These are phyloP conservation scores for Leucocoprinus sp. DNA, from an alignment of 768 basidiomycete species.

Conservation along the genomic window DNA sequence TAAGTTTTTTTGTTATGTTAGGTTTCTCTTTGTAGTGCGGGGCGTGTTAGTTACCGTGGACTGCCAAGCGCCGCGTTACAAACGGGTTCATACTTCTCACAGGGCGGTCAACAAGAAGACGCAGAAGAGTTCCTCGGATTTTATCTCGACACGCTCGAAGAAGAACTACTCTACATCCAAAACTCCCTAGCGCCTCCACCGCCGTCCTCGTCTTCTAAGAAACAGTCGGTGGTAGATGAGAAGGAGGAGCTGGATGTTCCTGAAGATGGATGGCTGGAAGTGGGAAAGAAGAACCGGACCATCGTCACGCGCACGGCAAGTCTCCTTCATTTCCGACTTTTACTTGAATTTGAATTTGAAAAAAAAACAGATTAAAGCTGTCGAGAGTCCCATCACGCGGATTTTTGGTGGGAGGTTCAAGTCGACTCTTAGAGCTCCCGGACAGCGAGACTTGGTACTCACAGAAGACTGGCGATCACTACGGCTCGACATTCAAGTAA, in stretches of 20 bases:
- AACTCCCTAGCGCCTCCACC: conserved; percentile 38
- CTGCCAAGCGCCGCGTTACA: no score
- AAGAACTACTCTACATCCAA: conserved; percentile 72
- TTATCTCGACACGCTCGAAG: conserved; percentile 89
- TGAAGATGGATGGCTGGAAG: conserved; percentile 82
- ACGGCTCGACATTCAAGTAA: no score
- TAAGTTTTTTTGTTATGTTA: no score
- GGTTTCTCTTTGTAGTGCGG: no score
- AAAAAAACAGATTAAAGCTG: conserved; percentile 54
- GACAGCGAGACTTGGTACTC: no score
- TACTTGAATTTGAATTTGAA: background rate
- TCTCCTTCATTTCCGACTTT: conserved; percentile 10
- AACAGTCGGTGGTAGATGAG: conserved; percentile 31
- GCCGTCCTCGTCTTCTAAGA: conserved; percentile 14
- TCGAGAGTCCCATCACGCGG: conserved; percentile 81
- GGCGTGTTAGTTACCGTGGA: no score
- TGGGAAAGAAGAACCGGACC: conserved; percentile 79
- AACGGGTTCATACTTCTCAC: conserved; percentile 1
- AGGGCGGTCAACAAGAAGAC: conserved; percentile 94
- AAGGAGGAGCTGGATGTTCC: conserved; percentile 30
- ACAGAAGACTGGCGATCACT: no score
- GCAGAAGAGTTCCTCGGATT: conserved; percentile 99
- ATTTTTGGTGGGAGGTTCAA: conserved; percentile 94
- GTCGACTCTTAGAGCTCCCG: conserved; percentile 68
- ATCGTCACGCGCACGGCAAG: conserved; percentile 74